These are phyloP conservation scores for Kockiozyma suomiensis DNA, from an alignment of 805 yeast genomes.

Conservation along the genomic window DNA sequence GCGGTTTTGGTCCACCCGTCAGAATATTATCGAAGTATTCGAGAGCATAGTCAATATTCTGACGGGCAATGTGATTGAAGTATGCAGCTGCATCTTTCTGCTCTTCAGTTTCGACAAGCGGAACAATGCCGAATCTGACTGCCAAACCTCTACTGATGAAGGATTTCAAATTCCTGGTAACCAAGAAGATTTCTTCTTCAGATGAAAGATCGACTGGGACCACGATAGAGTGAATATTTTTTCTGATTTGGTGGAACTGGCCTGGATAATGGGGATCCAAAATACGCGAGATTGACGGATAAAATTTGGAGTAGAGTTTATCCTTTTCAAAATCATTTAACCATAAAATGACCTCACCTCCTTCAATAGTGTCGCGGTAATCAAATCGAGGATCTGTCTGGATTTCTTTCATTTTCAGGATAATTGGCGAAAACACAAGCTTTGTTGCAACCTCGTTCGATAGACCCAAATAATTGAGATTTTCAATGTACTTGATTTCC, in stretches of 20 bases:
- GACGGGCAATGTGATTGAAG: conserved; percentile 27
- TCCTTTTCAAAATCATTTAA: conserved; percentile 78
- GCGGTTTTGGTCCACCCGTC: conserved; percentile 7
- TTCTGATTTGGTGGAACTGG: conserved; percentile 67
- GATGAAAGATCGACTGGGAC: conserved; percentile 66
- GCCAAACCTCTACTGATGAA: conserved; percentile 58
- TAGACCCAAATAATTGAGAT: conserved; percentile 43
- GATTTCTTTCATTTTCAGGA: conserved; percentile 25
- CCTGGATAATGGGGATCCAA: conserved; percentile 54
- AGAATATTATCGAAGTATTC: conserved; percentile 8
- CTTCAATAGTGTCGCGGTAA: conserved; percentile 37
- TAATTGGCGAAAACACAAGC: conserved; percentile 40
- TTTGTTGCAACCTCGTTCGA: conserved; percentile 43
- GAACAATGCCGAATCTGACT: conserved; percentile 82
- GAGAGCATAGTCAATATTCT: background rate
- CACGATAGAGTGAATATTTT: conserved; percentile 74
- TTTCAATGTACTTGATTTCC: conserved; percentile 43
- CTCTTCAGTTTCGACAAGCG: conserved; percentile 46
- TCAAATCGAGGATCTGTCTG: conserved; percentile 41
- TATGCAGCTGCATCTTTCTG: conserved; percentile 20
- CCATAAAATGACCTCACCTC: conserved; percentile 54
- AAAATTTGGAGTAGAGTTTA: conserved; percentile 50
- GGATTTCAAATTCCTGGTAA: conserved; percentile 44
- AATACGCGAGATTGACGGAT: conserved; percentile 53
- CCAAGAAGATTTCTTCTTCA: conserved; percentile 53